Evolutionary conservation across 179 eudicot genomes (phyloP).

Genomic region (Spinacia oleracea): DNA sequence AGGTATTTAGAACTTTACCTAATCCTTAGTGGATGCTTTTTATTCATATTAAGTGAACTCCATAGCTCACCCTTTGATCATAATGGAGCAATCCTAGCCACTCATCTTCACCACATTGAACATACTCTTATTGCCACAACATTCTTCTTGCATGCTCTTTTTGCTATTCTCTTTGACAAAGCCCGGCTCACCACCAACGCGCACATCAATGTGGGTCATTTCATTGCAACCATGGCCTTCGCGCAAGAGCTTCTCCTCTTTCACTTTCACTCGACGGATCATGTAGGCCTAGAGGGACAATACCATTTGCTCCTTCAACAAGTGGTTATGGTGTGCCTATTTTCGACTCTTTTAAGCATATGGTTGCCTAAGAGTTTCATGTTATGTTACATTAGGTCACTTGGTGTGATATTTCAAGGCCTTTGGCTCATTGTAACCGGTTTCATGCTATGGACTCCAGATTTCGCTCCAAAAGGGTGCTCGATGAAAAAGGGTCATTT

Average conservation of each 20-base stretch:
- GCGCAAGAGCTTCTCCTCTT: constrained; percentile 41
- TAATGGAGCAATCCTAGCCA: constrained; percentile 35
- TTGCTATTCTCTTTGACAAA: constrained; percentile 40
- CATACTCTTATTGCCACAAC: constrained; percentile 38
- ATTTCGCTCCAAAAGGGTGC: constrained; percentile 38
- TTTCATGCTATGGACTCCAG: constrained; percentile 39
- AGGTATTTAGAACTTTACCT: constrained; percentile 43
- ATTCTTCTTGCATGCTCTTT: constrained; percentile 36
- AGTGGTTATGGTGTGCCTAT: constrained; percentile 33
- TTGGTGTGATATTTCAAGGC: constrained; percentile 35
- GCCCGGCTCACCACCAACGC: constrained; percentile 15
- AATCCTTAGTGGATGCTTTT: constrained; percentile 26
- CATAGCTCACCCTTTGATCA: constrained; percentile 23
- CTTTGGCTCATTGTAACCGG: constrained; percentile 42
- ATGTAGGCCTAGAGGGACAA: constrained; percentile 42
- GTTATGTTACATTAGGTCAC: constrained; percentile 34
- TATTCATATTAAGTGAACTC: constrained; percentile 33
- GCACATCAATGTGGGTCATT: constrained; percentile 21
- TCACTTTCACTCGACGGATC: constrained; percentile 51
- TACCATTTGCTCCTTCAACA: constrained; percentile 43
- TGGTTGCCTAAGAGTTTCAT: constrained; percentile 37
- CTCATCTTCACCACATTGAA: constrained; percentile 40
- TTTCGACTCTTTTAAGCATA: constrained; percentile 34
- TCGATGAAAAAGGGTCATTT: constrained; percentile 17
- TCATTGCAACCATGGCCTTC: constrained; percentile 33